Conservation (phyloP, 805 yeast species). For the Cyberlindnera euphorbiiphila region DNA sequence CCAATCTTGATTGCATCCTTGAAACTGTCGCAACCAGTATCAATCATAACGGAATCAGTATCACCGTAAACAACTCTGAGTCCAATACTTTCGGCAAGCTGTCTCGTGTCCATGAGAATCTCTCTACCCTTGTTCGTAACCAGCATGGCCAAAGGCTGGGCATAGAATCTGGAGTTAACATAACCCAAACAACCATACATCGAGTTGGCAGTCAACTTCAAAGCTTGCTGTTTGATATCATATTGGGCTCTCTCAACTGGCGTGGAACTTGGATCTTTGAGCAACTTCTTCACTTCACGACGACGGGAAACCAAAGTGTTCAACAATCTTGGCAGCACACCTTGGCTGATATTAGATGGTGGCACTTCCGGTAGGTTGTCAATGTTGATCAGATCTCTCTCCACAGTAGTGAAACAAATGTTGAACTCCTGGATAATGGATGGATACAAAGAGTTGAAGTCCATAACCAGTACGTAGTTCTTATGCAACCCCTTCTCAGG, state of each 20-base stretch:
- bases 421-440: constrained; percentile 96
- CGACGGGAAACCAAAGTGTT: constrained; percentile 86
- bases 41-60: constrained; percentile 98
- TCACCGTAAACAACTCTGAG: constrained; percentile 94
- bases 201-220: constrained; percentile 96
- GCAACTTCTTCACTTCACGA: constrained; percentile 81
- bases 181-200: constrained; percentile 99
- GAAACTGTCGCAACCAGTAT: constrained; percentile 70
- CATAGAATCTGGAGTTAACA: constrained; percentile 87
- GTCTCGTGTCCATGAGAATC: constrained; percentile 87
- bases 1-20: constrained; percentile 80
- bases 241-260: constrained; percentile 71
- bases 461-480: constrained; percentile 89
- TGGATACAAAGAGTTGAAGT: constrained; percentile 95
- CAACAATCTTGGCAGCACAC: constrained; percentile 83
- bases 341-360: constrained; percentile 50
- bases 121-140: constrained; percentile 96
- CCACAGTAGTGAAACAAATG: constrained; percentile 95
- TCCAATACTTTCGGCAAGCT: constrained; percentile 80
- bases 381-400: constrained; percentile 51
- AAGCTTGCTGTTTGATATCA: constrained; percentile 93
- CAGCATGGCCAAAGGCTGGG: constrained; percentile 92
- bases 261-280: constrained; percentile 69
- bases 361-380: constrained; percentile 74
- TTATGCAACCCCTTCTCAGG: constrained; percentile 95